Conservation (phyloP, 1,284 basidiomycete genomes). For the Schizopora paradoxa region DNA sequence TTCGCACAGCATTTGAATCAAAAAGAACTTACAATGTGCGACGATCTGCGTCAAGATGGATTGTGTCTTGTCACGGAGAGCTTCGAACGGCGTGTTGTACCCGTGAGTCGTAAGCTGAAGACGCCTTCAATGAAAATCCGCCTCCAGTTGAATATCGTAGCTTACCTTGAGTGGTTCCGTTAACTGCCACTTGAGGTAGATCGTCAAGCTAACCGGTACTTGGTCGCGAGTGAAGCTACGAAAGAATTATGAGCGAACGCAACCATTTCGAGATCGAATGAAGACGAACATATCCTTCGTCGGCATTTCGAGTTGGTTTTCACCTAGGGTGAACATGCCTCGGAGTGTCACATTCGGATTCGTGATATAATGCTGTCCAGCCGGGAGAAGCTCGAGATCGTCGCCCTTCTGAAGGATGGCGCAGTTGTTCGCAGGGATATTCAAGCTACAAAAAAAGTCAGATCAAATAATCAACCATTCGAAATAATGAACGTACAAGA, state of each 20-base stretch:
- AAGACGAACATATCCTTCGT: slow-evolving; percentile 73
- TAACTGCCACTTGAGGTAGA: slow-evolving; percentile 78
- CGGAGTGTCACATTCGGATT: slow-evolving; percentile 75
- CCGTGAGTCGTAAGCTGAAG: slow-evolving; percentile 63
- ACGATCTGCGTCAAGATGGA: slow-evolving; percentile 80
- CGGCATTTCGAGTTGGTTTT: slow-evolving; percentile 78
- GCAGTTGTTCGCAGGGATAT: slow-evolving; percentile 80
- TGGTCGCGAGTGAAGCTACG: slow-evolving; percentile 74
- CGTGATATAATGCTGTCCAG: slow-evolving; percentile 77
- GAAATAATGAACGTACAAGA: slow-evolving; percentile 46
- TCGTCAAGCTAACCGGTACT: slow-evolving; percentile 75
- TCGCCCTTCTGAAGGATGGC: slow-evolving; percentile 78
- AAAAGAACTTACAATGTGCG: slow-evolving; percentile 49
- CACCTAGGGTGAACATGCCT: slow-evolving; percentile 70
- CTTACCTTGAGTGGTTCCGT: slow-evolving; percentile 63
- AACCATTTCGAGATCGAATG: neutral
- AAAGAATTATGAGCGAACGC: slow-evolving; percentile 6
- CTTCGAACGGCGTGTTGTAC: slow-evolving; percentile 77
- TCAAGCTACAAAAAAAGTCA: slow-evolving; percentile 41
- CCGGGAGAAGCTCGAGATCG: slow-evolving; percentile 67
- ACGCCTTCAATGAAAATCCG: slow-evolving; percentile 7
- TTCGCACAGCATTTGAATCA: slow-evolving; percentile 25
- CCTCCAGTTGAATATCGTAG: neutral
- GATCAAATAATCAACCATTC: neutral
- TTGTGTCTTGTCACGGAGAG: slow-evolving; percentile 74